Evolutionary conservation across 2,329 filamentous ascomycete species (phyloP).

Genomic region (Aspergillus carbonarius): DNA sequence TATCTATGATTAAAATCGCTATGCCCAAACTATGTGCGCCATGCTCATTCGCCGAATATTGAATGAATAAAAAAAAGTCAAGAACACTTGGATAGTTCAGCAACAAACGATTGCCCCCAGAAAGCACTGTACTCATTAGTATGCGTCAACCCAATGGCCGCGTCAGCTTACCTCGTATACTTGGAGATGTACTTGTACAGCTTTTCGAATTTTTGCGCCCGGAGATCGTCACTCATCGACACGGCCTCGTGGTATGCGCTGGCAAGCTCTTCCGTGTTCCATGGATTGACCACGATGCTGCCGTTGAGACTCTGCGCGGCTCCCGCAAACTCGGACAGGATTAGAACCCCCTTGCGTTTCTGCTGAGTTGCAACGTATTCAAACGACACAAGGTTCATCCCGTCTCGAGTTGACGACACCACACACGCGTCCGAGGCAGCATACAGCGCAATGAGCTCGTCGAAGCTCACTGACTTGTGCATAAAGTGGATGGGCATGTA

Average conservation of each 20-base stretch:
- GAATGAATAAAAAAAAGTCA: neutral
- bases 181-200: constrained; percentile 94
- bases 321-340: constrained; percentile 94
- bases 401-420: constrained; percentile 89
- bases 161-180: constrained; percentile 69
- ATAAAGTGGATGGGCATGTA: constrained; percentile 99
- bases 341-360: constrained; percentile 87
- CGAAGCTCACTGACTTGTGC: constrained; percentile 92
- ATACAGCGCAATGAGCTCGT: constrained; percentile 91
- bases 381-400: constrained; percentile 98
- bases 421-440: constrained; percentile 89
- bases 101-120: constrained; percentile 93
- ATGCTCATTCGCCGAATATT: neutral
- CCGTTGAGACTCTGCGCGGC: constrained; percentile 93
- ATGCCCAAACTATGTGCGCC: neutral
- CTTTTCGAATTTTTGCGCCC: constrained; percentile 83
- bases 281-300: constrained; percentile 92
- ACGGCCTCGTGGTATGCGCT: constrained; percentile 92
- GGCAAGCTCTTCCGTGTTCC: constrained; percentile 95
- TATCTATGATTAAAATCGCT: neutral
- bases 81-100: constrained; percentile 58
- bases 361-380: constrained; percentile 96
- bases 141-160: constrained; percentile 8
- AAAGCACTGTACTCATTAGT: constrained; percentile 62
- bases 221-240: constrained; percentile 88